phyloP scores from a whole-genome alignment of 2,329 filamentous ascomycete species.

The Cercospora sp. region DNA sequence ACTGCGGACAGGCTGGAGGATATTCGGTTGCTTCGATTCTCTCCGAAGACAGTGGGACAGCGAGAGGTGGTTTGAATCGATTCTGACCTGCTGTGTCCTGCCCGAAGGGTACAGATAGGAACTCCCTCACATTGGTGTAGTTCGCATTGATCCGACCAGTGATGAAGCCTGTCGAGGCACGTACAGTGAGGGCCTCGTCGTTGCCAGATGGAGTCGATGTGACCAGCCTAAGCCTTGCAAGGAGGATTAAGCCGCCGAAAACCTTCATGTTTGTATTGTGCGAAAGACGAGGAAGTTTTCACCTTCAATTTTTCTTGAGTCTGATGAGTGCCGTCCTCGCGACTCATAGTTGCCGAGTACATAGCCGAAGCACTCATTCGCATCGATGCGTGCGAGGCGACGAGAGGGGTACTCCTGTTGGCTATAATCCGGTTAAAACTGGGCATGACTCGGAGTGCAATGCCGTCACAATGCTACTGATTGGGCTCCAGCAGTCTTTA shows the following conservation, averaged over 20 bases:
- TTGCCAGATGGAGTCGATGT: background rate
- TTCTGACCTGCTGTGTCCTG: constrained; percentile 19
- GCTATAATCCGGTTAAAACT: constrained; percentile 5
- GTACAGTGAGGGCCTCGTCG: background rate
- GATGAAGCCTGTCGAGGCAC: constrained; percentile 4
- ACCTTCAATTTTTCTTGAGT: background rate
- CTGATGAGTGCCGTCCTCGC: no score
- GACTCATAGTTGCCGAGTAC: background rate
- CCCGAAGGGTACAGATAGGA: constrained; percentile 22
- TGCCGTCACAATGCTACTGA: background rate
- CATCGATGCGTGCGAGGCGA: background rate
- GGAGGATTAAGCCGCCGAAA: background rate
- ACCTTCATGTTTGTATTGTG: background rate
- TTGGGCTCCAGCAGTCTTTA: background rate
- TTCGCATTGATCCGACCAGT: constrained; percentile 1
- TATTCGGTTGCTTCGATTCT: background rate
- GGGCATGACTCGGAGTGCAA: background rate
- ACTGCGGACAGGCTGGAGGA: constrained; percentile 39
- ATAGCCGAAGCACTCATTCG: background rate
- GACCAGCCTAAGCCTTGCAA: background rate
- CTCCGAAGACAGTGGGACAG: background rate
- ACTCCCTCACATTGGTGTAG: constrained; percentile 18
- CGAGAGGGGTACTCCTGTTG: background rate
- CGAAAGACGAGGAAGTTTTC: background rate
- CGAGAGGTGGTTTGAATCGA: constrained; percentile 19